Evolutionary conservation across 176 grass and related monocot genomes (phyloP).

Genomic region (Zoysia pacifica): DNA sequence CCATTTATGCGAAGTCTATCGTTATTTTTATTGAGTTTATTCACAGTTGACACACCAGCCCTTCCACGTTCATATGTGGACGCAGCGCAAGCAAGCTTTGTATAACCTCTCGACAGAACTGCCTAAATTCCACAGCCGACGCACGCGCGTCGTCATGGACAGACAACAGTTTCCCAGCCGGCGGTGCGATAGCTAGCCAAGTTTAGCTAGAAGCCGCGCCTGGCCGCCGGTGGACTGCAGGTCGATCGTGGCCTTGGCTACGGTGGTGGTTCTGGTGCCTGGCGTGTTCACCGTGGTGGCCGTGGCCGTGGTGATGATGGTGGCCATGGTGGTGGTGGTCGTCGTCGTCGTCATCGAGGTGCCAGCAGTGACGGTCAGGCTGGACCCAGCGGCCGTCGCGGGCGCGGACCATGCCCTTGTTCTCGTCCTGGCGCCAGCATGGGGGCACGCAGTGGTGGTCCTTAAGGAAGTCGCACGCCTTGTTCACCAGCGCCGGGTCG

Average conservation of each 20-base stretch:
- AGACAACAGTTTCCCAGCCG: too few species aligned
- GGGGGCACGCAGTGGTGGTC: constrained; percentile 73
- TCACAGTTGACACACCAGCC: too few species aligned
- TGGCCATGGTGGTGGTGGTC: constrained; percentile 11
- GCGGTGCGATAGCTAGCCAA: neutral
- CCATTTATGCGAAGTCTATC: too few species aligned
- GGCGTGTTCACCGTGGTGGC: neutral
- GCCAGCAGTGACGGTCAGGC: constrained; percentile 53
- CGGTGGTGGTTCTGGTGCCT: constrained; percentile 15
- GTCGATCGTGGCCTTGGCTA: neutral
- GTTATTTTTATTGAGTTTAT: too few species aligned
- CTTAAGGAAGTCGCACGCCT: constrained; percentile 74
- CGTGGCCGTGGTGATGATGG: constrained; percentile 10
- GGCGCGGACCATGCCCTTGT: constrained; percentile 75
- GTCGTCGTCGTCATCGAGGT: constrained; percentile 53
- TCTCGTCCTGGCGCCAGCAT: constrained; percentile 78
- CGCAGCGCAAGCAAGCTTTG: too few species aligned
- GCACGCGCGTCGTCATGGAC: too few species aligned
- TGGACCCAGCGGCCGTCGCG: constrained; percentile 68
- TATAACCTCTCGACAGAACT: too few species aligned
- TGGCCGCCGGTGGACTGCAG: neutral
- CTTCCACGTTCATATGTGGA: too few species aligned
- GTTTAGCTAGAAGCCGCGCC: neutral
- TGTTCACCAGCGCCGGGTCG: constrained; percentile 89
- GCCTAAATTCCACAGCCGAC: too few species aligned